Evolutionary conservation across 2,329 filamentous ascomycete species (phyloP), one percentile per base, ranked within the genome.

Genomic region (Fusarium pseudograminearum): DNA sequence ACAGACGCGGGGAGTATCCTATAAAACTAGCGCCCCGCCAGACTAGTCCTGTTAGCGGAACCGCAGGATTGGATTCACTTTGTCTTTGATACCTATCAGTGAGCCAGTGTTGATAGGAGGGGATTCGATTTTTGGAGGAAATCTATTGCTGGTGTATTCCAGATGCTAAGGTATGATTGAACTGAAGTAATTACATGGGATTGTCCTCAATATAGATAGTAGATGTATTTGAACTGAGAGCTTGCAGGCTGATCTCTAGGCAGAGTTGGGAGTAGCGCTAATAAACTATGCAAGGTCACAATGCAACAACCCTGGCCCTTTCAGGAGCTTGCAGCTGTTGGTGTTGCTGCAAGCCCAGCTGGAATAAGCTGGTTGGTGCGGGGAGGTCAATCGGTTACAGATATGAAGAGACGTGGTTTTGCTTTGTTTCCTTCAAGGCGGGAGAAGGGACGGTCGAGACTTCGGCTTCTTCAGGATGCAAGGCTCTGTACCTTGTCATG

Each of bases 1-100:
- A 62, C 67, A 74, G 71, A 75, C 70, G 73, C 65, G 73, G 73
- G 71, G 73, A 75, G 73, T 53, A 63, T 24, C n/a, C n/a, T 40
- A 22, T 41, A 52, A 68, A 62, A 63, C 68, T 75, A 75, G 71
- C 45, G 73, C 61, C 54, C 68, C 42, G 71, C 61, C 54, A 65
- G n/a, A 51, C 61, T 74, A 74, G 71, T 74, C 65, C 36, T 40
- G 56, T 67, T 70, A 67, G 73, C 73, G 69, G 69, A 72, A 73
- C 59, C 67, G 59, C 68, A 71, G 57, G 50, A 30, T 50, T 30
- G 48, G 46, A 58, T 60, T 59, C 44, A 44, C 44, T 48, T 57
- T 20, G 36, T 55, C 20, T 55, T 67, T 52, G 46, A 70, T 46
- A 30, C 11, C 36, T 40, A 26, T 42, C 47, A 53, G 50, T 44